These are phyloP conservation scores for Prunus fruticosa DNA, from an alignment of 306 rosid genomes.

Conservation along the genomic window DNA sequence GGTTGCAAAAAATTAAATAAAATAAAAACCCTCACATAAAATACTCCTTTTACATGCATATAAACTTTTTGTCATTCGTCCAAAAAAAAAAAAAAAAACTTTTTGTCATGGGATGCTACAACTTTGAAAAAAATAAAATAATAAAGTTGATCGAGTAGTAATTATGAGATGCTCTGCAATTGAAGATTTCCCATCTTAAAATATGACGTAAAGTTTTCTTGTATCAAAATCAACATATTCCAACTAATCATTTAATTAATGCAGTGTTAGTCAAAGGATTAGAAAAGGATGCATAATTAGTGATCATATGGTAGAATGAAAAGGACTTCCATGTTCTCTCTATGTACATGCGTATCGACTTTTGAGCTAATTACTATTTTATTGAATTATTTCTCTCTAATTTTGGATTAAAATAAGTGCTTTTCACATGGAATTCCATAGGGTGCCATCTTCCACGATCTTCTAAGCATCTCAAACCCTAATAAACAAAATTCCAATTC, in stretches of 20 bases:
- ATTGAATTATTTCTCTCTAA: not conserved
- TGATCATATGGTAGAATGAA: conserved; percentile 18
- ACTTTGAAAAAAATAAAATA: too few relatives aligned
- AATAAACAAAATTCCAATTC: conserved; percentile 11
- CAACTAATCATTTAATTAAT: conserved; percentile 20
- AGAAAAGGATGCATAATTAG: not conserved
- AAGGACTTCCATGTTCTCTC: conserved; percentile 31
- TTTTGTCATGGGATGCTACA: too few relatives aligned
- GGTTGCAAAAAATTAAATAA: too few relatives aligned
- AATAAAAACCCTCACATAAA: too few relatives aligned
- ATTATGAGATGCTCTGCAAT: not conserved
- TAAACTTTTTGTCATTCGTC: too few relatives aligned
- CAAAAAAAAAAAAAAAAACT: too few relatives aligned
- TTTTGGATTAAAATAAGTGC: conserved; percentile 14
- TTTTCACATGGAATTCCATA: conserved; percentile 51
- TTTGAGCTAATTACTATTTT: conserved; percentile 25
- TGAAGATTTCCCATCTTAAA: not conserved
- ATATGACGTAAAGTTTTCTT: not conserved
- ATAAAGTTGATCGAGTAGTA: not conserved
- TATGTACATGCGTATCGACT: conserved; percentile 24
- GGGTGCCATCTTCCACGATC: conserved; percentile 49
- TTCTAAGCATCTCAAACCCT: conserved; percentile 21
- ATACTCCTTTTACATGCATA: too few relatives aligned
- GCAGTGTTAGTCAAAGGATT: conserved; percentile 28
- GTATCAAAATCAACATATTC: not conserved